Conservation (phyloP, 441 rosid species). For the Geranium incanum region DNA sequence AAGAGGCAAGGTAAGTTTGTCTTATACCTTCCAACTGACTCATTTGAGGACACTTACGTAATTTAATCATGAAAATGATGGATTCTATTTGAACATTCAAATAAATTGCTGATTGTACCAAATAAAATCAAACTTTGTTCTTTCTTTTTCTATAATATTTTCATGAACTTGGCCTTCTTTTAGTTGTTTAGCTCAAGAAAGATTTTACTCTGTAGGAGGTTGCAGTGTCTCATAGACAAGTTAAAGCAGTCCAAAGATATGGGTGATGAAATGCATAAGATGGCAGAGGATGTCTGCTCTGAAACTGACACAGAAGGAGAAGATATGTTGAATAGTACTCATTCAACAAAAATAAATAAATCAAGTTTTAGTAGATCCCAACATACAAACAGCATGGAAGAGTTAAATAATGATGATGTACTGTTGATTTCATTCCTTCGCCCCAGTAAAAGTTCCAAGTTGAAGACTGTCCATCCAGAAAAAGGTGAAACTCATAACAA, state of each 20-base stretch:
- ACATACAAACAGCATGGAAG: conserved; percentile 32
- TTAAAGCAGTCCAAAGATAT: conserved; percentile 39
- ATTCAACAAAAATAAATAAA: conserved; percentile 32
- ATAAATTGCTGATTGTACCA: background rate
- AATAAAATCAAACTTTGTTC: background rate
- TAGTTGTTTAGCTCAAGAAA: conserved; percentile 16
- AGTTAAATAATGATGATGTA: conserved; percentile 38
- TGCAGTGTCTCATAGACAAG: conserved; percentile 54
- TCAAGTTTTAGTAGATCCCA: conserved; percentile 33
- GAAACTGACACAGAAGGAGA: conserved; percentile 86
- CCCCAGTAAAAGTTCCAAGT: conserved; percentile 35
- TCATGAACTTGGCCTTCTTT: background rate
- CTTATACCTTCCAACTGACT: conserved; percentile 10
- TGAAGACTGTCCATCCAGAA: conserved; percentile 23
- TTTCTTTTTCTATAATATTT: background rate
- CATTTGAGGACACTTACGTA: conserved; percentile 16
- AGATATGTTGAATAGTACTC: conserved; percentile 35
- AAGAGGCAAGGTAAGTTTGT: conserved; percentile 64
- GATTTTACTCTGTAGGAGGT: conserved; percentile 43
- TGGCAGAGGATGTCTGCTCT: conserved; percentile 51
- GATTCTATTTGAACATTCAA: background rate
- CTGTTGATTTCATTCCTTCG: conserved; percentile 55
- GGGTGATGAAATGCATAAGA: conserved; percentile 32
- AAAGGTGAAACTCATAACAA: conserved; percentile 27
- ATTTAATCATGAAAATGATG: background rate